A percentile compares a stretch with the other conserved stretches of the same genome.
phyloP scores from a whole-genome alignment of 2,329 filamentous ascomycete genomes.

The Sclerotinia minor region DNA sequence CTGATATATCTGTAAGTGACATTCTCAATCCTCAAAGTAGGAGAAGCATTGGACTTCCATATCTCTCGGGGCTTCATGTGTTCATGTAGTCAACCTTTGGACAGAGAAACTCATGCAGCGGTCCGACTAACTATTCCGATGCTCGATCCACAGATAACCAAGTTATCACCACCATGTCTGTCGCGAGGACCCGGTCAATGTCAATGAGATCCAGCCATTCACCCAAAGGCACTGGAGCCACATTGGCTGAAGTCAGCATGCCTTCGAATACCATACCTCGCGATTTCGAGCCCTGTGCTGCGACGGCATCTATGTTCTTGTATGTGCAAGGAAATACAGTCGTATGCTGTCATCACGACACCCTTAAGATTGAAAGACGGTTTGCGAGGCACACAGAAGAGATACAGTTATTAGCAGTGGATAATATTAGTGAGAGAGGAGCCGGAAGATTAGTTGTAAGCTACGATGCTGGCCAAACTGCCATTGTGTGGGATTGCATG shows the following conservation, averaged over 20 bases:
- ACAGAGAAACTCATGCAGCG: slow-evolving; percentile 34
- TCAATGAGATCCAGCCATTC: slow-evolving; percentile 60
- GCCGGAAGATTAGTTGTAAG: slow-evolving; percentile 85
- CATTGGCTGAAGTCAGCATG: slow-evolving; percentile 55
- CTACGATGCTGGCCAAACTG: slow-evolving; percentile 86
- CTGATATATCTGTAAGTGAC: slow-evolving; percentile 37
- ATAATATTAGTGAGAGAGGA: slow-evolving; percentile 86
- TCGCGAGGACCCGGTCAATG: slow-evolving; percentile 58
- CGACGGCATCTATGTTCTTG: slow-evolving; percentile 86
- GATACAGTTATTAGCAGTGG: slow-evolving; percentile 79
- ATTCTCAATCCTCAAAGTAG: slow-evolving; percentile 28
- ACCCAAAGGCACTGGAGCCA: slow-evolving; percentile 44
- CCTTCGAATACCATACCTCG: slow-evolving; percentile 50
- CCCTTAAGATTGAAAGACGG: slow-evolving; percentile 79
- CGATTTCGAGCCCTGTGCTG: slow-evolving; percentile 82
- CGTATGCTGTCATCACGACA: slow-evolving; percentile 89
- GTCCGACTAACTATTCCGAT: slow-evolving; percentile 39
- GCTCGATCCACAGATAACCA: slow-evolving; percentile 27
- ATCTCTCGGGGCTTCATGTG: slow-evolving; percentile 27
- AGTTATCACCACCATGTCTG: slow-evolving; percentile 40
- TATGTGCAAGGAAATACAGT: slow-evolving; percentile 82
- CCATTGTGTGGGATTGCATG: slow-evolving; percentile 95
- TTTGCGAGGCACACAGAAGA: slow-evolving; percentile 84
- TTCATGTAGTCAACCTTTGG: slow-evolving; percentile 34
- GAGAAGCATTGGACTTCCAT: slow-evolving; percentile 31